Evolutionary conservation across 345 rosid species (phyloP), one percentile per base, ranked within the genome.

Genomic region (Eucalyptus regnans): DNA sequence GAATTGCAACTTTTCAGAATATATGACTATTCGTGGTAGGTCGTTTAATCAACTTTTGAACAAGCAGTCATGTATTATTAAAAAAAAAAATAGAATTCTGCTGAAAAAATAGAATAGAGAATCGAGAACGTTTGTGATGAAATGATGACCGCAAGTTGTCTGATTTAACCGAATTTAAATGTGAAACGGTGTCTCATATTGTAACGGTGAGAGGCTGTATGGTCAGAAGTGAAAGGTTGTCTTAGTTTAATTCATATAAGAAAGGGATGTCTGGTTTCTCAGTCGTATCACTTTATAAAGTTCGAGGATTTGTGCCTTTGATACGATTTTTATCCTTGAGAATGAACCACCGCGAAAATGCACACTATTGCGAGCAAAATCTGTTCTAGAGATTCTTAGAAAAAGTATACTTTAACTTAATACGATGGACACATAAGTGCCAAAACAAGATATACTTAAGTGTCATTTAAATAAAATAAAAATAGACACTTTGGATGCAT

Each of bases 381-480:
- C 68, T 27, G 16, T 27, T 60, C 66, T 56, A 56, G 2, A 52
- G 4, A 52, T 51, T 51, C 4, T 51, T 51, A 52, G 56, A 52
- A 52, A 52, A 52, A 52, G 0, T 17, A 17, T 17, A 7, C 56
- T 0, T 51, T 1, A 52, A 18, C 9, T 52, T 52, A 52, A 52
- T 8, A 52, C 0, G 2, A 52, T 52, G 0, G 23, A 52, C 9
- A 52, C 9, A 18, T 7, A 7, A 52, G 56, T 52, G 2, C 23
- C 8, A 52, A 52, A 52, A 52, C 22, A 18, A 52, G 9, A 7
- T 52, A 52, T 7, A 52, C 56, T 52, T 50, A 3, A 52, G 4
- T 18, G 54, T 7, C 23, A 52, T 51, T 6, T 1, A 37, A 37
- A 37, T 4, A 41, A 41, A 7, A 7, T 8, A 1, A 50, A 52